A percentile compares a stretch with the other conserved stretches of the same genome.
Conservation (phyloP, 2,329 filamentous ascomycete genomes). For the Fusarium sp. region DNA sequence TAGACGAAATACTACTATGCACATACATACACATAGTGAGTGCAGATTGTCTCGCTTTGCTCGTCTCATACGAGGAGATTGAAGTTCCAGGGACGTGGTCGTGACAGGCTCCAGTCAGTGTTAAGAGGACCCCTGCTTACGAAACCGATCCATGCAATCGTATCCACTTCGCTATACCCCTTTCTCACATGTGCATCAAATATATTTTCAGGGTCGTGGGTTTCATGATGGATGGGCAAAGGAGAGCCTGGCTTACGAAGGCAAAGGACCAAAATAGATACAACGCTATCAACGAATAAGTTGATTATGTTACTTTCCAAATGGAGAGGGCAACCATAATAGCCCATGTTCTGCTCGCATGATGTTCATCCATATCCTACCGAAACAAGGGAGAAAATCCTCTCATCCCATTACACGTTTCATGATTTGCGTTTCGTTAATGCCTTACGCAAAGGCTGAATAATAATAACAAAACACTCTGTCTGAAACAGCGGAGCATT, state of each 20-base stretch:
- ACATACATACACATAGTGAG: background rate
- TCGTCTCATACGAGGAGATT: constrained; percentile 26
- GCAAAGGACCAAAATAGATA: constrained; percentile 18
- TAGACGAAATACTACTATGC: background rate
- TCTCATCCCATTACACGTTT: constrained; percentile 38
- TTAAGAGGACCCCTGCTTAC: constrained; percentile 34
- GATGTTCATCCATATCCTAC: constrained; percentile 12
- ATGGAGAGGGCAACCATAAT: background rate
- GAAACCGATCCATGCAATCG: constrained; percentile 36
- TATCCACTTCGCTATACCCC: constrained; percentile 34
- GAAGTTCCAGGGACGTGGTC: constrained; percentile 42
- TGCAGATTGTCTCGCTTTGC: background rate
- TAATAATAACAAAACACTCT: constrained; percentile 30
- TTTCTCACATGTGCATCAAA: constrained; percentile 40
- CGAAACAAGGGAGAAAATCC: constrained; percentile 26
- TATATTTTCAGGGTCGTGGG: constrained; percentile 33
- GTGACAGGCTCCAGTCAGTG: constrained; percentile 41
- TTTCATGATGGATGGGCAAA: constrained; percentile 43
- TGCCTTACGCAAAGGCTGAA: constrained; percentile 22
- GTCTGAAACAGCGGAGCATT: constrained; percentile 46
- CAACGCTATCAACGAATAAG: background rate
- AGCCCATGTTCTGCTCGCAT: constrained; percentile 1
- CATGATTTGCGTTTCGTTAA: constrained; percentile 45
- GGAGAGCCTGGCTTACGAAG: constrained; percentile 12
- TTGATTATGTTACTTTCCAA: background rate